Percentiles rank a stretch among this genome's conserved stretches.
These are phyloP conservation scores for Boletus edulis DNA, from an alignment of 768 basidiomycete genomes.

Conservation along the genomic window DNA sequence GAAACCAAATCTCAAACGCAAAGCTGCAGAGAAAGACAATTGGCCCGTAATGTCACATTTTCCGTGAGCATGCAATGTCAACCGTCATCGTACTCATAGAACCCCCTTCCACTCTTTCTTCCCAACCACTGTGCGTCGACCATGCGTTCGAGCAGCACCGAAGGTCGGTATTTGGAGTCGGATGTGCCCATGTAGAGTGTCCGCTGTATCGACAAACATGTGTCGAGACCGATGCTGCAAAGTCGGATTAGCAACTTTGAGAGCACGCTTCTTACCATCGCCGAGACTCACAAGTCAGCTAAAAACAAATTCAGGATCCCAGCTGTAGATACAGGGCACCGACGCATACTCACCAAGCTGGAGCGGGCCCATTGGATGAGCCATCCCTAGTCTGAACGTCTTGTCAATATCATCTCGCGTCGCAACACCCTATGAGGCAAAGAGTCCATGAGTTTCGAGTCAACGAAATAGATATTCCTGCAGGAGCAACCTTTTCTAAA, in stretches of 20 bases:
- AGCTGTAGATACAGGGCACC: neutral
- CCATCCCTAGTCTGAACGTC: slow-evolving; percentile 91
- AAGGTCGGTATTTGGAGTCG: slow-evolving; percentile 94
- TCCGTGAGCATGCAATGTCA: neutral
- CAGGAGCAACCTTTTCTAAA: slow-evolving; percentile 68
- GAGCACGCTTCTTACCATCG: neutral
- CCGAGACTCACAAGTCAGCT: slow-evolving; percentile 32
- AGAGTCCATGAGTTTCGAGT: neutral
- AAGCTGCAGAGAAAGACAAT: too few relatives aligned
- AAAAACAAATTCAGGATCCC: slow-evolving; percentile 3
- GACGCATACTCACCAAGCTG: slow-evolving; percentile 58
- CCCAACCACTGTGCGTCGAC: slow-evolving; percentile 96
- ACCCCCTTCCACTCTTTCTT: slow-evolving; percentile 90
- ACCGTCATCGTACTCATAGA: slow-evolving; percentile 74
- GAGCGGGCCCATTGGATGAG: slow-evolving; percentile 92
- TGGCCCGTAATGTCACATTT: neutral
- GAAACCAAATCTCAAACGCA: too few relatives aligned
- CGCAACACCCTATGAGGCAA: slow-evolving; percentile 70
- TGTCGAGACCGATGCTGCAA: slow-evolving; percentile 91
- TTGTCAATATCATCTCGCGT: slow-evolving; percentile 95
- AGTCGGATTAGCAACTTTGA: neutral
- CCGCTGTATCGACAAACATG: slow-evolving; percentile 90
- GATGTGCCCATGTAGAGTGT: slow-evolving; percentile 86
- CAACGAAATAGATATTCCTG: neutral
- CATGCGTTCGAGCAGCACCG: slow-evolving; percentile 89